phyloP scores from a whole-genome alignment of 1,139 yeast genomes.

The Hyphopichia wangnamkhiaoensis region DNA sequence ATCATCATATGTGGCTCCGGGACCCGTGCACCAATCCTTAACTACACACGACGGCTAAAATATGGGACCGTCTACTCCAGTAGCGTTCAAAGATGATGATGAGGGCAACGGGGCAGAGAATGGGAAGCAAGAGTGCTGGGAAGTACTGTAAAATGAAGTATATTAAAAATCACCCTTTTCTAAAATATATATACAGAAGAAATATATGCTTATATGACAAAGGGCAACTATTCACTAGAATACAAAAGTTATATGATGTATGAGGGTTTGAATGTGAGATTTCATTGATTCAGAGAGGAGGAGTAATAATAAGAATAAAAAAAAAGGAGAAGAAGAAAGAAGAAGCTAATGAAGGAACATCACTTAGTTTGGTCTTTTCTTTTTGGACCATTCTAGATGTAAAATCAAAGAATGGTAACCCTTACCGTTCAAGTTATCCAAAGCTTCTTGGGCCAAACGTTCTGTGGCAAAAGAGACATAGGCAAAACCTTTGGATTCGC shows the following conservation, averaged over 20 bases:
- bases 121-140: too few species aligned
- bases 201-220: not conserved
- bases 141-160: too few species aligned
- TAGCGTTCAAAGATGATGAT: too few species aligned
- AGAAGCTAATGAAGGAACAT: not conserved
- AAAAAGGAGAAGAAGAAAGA: not conserved
- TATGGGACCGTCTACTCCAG: too few species aligned
- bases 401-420: slow-evolving; percentile 92
- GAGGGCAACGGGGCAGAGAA: too few species aligned
- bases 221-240: not conserved
- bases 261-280: not conserved
- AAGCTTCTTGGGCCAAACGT: slow-evolving; percentile 72
- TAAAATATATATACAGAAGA: not conserved
- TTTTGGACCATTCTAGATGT: slow-evolving; percentile 67
- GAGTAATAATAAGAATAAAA: not conserved
- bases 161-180: not conserved
- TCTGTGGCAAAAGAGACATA: slow-evolving; percentile 81
- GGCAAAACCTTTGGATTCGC: slow-evolving; percentile 96
- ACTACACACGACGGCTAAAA: too few species aligned
- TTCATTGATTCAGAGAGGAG: too few species aligned
- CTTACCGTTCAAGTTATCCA: slow-evolving; percentile 79
- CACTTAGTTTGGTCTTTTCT: slow-evolving; percentile 23
- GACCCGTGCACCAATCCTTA: too few species aligned
- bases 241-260: slow-evolving; percentile 1
- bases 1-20: too few species aligned